Evolutionary conservation across 2,329 filamentous ascomycete genomes (phyloP).

Genomic region (Apiospora sp.): DNA sequence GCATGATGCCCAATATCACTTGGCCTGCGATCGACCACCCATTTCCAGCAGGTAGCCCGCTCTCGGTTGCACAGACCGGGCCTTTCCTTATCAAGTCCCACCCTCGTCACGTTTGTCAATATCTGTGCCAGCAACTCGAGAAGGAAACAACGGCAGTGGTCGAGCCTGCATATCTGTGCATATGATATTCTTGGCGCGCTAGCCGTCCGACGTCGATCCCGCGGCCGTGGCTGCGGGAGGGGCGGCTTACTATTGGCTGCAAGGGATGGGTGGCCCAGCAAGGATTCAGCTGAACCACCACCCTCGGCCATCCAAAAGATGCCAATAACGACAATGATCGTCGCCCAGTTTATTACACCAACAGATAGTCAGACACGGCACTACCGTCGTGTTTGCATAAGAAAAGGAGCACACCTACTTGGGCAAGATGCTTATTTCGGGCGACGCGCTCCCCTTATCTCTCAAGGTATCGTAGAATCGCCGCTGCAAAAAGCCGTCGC

Average conservation of each 20-base stretch:
- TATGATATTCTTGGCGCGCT: slow-evolving; percentile 7
- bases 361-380: background rate
- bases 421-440: background rate
- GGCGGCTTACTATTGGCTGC: background rate
- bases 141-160: background rate
- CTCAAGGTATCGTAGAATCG: background rate
- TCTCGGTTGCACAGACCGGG: background rate
- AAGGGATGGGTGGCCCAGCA: background rate
- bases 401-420: background rate
- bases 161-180: background rate
- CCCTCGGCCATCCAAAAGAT: background rate
- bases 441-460: background rate
- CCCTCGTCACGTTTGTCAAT: background rate
- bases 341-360: background rate
- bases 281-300: background rate
- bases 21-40: background rate
- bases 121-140: background rate
- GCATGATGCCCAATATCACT: background rate
- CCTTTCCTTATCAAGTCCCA: background rate
- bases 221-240: background rate
- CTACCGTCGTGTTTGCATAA: background rate
- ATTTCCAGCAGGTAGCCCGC: background rate
- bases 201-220: background rate
- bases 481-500: background rate
- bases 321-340: background rate